Evolutionary conservation across 495 filamentous ascomycete genomes (phyloP).

Genomic region (Polyplosphaeria fusca): DNA sequence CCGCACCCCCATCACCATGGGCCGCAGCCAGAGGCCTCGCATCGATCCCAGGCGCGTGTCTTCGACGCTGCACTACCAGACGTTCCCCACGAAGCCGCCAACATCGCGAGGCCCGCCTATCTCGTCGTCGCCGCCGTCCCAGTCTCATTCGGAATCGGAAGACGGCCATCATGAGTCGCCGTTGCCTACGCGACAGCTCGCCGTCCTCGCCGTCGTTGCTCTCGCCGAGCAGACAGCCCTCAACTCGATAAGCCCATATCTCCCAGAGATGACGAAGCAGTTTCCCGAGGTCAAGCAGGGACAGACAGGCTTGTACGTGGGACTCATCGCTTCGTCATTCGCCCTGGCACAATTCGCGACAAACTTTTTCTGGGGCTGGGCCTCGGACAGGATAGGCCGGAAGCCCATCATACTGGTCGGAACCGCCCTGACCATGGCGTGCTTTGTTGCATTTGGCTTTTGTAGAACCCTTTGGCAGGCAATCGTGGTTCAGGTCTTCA

Average conservation of each 20-base stretch:
- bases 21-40: constrained; percentile 18
- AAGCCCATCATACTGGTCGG: constrained; percentile 91
- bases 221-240: constrained; percentile 93
- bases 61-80: constrained; percentile 83
- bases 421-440: constrained; percentile 72
- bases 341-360: constrained; percentile 88
- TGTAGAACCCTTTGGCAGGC: constrained; percentile 79
- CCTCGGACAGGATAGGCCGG: constrained; percentile 84
- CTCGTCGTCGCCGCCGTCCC: constrained; percentile 35
- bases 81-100: constrained; percentile 87
- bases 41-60: constrained; percentile 54
- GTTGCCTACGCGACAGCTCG: constrained; percentile 77
- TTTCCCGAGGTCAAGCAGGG: constrained; percentile 74
- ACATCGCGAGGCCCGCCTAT: constrained; percentile 65
- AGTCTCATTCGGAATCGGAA: constrained; percentile 32
- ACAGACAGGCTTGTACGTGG: constrained; percentile 83
- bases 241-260: constrained; percentile 94
- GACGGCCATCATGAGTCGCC: constrained; percentile 53
- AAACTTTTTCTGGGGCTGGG: constrained; percentile 90
- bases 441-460: constrained; percentile 86
- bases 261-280: constrained; percentile 82
- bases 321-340: constrained; percentile 82
- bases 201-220: constrained; percentile 80
- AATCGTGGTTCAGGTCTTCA: constrained; percentile 76
- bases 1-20: constrained; percentile 17